Evolutionary conservation across 371 early-diverging fungal species (phyloP).

Genomic region (Mucor mucedo): DNA sequence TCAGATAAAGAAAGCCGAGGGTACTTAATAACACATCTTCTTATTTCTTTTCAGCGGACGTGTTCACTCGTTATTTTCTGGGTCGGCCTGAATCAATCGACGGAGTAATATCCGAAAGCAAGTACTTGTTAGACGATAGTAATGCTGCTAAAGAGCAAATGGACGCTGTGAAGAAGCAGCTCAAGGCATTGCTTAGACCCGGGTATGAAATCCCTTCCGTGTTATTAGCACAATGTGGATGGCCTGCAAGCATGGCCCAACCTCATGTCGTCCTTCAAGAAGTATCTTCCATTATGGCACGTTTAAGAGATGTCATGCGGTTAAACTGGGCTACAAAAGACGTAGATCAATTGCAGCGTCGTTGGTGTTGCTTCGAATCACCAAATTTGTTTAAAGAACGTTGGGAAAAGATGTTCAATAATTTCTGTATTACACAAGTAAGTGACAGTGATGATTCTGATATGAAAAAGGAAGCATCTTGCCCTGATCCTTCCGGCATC

Average conservation of each 20-base stretch:
- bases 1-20: neutral
- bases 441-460: slow-evolving; percentile 22
- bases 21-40: neutral
- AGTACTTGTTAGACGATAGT: slow-evolving; percentile 94
- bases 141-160: slow-evolving; percentile 94
- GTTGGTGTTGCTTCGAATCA: slow-evolving; percentile 85
- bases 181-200: slow-evolving; percentile 61
- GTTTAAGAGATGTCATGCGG: slow-evolving; percentile 75
- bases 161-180: slow-evolving; percentile 82
- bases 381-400: slow-evolving; percentile 84
- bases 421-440: slow-evolving; percentile 63
- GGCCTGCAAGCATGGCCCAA: slow-evolving; percentile 64
- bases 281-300: slow-evolving; percentile 72
- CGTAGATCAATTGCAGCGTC: slow-evolving; percentile 62
- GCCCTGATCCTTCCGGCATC: slow-evolving; percentile 85
- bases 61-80: slow-evolving; percentile 78
- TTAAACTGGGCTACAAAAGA: slow-evolving; percentile 70
- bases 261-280: slow-evolving; percentile 72
- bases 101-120: slow-evolving; percentile 71
- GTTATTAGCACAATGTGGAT: slow-evolving; percentile 43
- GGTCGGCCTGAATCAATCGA: slow-evolving; percentile 61
- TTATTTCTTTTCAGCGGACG: slow-evolving; percentile 57
- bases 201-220: slow-evolving; percentile 53
- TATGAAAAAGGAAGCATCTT: slow-evolving; percentile 9
- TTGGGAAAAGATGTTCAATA: slow-evolving; percentile 93